phyloP scores from a whole-genome alignment of 208 protist species.

The Acanthamoeba healyi region DNA sequence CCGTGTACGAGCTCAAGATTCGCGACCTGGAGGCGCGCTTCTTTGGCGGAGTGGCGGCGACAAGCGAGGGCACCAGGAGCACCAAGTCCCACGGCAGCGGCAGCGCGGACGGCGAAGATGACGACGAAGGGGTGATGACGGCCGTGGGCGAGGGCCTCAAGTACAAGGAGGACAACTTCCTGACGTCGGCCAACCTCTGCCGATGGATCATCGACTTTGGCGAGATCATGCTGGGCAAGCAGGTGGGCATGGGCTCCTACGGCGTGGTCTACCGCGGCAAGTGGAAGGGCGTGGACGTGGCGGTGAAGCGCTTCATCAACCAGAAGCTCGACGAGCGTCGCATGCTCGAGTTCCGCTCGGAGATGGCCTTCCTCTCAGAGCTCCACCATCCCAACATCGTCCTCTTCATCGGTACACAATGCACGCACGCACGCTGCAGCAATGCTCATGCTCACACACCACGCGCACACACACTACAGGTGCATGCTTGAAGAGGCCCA shows the following conservation, averaged over 20 bases:
- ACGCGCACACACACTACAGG: not conserved
- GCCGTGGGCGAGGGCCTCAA: slow-evolving; percentile 7
- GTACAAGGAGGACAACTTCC: slow-evolving; percentile 53
- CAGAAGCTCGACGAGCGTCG: slow-evolving; percentile 45
- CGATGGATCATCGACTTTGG: slow-evolving; percentile 32
- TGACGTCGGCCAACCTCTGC: slow-evolving; percentile 58
- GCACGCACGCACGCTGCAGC: too few species aligned
- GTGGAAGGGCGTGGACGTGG: slow-evolving; percentile 72
- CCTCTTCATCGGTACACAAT: slow-evolving; percentile 64
- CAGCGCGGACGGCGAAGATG: not conserved
- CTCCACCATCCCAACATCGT: slow-evolving; percentile 73
- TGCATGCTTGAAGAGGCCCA: not conserved
- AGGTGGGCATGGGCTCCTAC: slow-evolving; percentile 51
- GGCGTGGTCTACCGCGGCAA: slow-evolving; percentile 64
- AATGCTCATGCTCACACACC: not conserved
- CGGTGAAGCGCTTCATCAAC: slow-evolving; percentile 69
- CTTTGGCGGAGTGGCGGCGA: not conserved
- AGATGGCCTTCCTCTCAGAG: slow-evolving; percentile 51
- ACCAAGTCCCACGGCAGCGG: not conserved
- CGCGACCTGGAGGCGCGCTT: not conserved
- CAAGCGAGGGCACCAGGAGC: not conserved
- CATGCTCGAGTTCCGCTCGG: slow-evolving; percentile 52
- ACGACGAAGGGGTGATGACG: not conserved
- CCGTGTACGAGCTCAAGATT: slow-evolving; percentile 19
- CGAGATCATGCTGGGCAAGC: slow-evolving; percentile 43